Base-by-base conservation (phyloP, 192 early-diverging fungal genomes). In the Gryganskiella cystojenkinii region DNA sequence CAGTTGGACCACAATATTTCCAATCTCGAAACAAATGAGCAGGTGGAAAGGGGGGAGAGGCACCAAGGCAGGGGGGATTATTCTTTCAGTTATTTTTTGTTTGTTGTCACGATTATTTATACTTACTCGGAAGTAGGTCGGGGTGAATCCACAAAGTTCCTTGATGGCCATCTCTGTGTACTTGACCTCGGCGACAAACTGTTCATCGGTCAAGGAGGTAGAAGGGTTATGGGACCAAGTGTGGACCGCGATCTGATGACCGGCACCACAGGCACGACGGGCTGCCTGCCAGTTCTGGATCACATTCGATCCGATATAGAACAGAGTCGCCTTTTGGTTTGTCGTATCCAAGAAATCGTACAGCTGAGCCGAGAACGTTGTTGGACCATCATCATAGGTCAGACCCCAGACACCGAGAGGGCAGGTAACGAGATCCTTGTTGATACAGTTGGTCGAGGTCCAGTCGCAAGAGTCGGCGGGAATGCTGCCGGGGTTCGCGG, bases 171-270 rank as follows among this genome's bases (percentile, higher is more conserved):
- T 56, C 64, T 87, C 91, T 7, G 86, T 90, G 80, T 87, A 91
- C 56, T 86, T 82, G 47, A 92, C 44, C 73, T 93, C 91, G 56
- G 87, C 86, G 34, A 92, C 74, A 34, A 93, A 86, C 55, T 89
- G 86, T 52, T 87, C 90, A 35, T 90, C 91, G 7, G 88, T 85
- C 50, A 88, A 64, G 2, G 85, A 71, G 46, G 91, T 90, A 6
- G 86, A 57, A 15, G 81, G 83, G 28, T 79, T 70, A 56, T 93
- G 92, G 10, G 90, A 84, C 82, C 81, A 86, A 33, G 85, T 86
- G 31, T 80, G 75, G 44, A 60, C 58, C 0, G 71, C 71, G 28
- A 75, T 75, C 0, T 75, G 71, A 27, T 75, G 71, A 14, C 81
- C 81, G 5, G 74, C 58, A 3, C 50, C 70, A 20, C 62, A 86